These are phyloP conservation scores for Typha latifolia DNA, from an alignment of 176 grass and related monocot species.

Conservation along the genomic window DNA sequence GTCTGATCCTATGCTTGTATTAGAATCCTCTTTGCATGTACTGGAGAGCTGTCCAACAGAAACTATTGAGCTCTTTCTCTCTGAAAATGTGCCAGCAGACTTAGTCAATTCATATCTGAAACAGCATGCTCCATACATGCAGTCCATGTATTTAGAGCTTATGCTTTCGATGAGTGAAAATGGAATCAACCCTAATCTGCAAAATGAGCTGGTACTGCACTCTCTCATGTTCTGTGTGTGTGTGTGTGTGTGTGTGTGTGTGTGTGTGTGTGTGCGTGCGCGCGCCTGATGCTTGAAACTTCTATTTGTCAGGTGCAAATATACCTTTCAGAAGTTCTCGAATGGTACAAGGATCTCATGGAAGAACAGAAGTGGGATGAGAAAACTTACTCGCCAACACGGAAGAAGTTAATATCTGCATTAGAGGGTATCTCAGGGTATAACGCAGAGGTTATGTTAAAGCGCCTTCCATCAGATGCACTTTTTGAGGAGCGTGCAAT, in stretches of 20 bases:
- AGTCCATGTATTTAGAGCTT: constrained; percentile 93
- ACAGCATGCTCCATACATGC: constrained; percentile 88
- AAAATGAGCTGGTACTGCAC: constrained; percentile 85
- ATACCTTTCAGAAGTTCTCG: constrained; percentile 96
- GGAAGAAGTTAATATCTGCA: constrained; percentile 82
- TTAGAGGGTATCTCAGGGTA: constrained; percentile 85
- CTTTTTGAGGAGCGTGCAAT: constrained; percentile 95
- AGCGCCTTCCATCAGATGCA: constrained; percentile 68
- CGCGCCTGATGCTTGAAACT: constrained; percentile 1
- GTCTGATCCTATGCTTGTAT: constrained; percentile 95
- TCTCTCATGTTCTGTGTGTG: not conserved
- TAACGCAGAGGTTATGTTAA: constrained; percentile 79
- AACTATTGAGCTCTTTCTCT: constrained; percentile 96
- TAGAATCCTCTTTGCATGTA: constrained; percentile 81
- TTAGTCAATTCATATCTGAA: constrained; percentile 99
- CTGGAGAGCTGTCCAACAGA: constrained; percentile 81
- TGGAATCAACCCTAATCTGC: constrained; percentile 87
- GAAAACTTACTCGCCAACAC: constrained; percentile 70
- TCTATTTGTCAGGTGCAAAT: constrained; percentile 74
- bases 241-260: constrained; percentile 17
- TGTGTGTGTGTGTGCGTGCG: constrained; percentile 14
- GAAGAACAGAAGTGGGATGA: constrained; percentile 87
- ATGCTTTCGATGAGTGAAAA: constrained; percentile 93
- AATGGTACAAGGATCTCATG: constrained; percentile 75
- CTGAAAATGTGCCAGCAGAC: constrained; percentile 95